A percentile compares a stretch with the other conserved stretches of the same genome.
These are phyloP conservation scores for Phytophthora sansomeana DNA, from an alignment of 352 stramenopile species.

Conservation along the genomic window DNA sequence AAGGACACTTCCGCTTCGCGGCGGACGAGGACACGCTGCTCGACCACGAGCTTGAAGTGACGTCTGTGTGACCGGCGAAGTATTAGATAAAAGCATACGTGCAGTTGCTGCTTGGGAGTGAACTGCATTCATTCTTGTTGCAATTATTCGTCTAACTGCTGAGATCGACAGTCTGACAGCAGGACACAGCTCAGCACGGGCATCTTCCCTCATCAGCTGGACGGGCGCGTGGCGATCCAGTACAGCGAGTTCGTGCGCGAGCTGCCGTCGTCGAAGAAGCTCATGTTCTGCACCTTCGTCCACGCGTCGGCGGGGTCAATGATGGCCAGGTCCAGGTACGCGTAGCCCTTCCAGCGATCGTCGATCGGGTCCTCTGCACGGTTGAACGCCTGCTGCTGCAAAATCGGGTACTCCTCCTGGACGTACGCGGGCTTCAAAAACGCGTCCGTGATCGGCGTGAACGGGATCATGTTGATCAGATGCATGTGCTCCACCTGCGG, in stretches of 20 bases:
- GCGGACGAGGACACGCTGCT: conserved; percentile 77
- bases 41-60: conserved; percentile 48
- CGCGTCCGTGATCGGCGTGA: conserved; percentile 85
- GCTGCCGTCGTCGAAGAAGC: conserved; percentile 88
- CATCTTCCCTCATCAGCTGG: conserved; percentile 9
- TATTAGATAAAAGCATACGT: background rate
- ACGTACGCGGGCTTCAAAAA: conserved; percentile 80
- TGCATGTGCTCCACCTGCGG: conserved; percentile 89
- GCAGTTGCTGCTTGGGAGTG: background rate
- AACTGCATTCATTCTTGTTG: background rate
- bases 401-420: conserved; percentile 79
- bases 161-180: no score
- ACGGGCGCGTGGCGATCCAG: conserved; percentile 87
- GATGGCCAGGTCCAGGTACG: conserved; percentile 86
- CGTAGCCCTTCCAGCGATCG: conserved; percentile 84
- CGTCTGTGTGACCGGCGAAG: background rate
- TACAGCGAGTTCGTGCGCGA: conserved; percentile 91
- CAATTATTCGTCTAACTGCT: background rate
- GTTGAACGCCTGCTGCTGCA: conserved; percentile 77
- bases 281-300: conserved; percentile 66
- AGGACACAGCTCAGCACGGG: no score
- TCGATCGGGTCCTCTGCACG: conserved; percentile 69
- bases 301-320: conserved; percentile 78
- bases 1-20: conserved; percentile 78
- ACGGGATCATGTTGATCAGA: conserved; percentile 93